Percentiles rank a stretch among this genome's conserved stretches.
These are phyloP conservation scores for Melampsora larici-populina DNA, from an alignment of 1,284 basidiomycete genomes.

Conservation along the genomic window DNA sequence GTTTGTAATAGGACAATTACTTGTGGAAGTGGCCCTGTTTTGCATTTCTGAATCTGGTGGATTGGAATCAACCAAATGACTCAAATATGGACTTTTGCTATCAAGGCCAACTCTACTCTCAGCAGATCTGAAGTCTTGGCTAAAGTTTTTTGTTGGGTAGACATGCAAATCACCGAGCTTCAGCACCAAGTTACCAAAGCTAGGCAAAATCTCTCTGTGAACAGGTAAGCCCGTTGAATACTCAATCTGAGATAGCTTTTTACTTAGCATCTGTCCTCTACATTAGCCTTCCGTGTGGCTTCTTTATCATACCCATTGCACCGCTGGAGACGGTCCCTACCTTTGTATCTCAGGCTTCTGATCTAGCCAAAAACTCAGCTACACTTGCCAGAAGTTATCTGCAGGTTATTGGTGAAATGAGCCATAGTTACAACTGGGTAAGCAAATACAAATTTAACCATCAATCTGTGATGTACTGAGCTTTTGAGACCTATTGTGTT, in stretches of 20 bases:
- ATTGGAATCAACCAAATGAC: conserved; percentile 40
- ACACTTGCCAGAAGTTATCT: background rate
- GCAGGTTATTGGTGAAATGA: background rate
- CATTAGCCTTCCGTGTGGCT: background rate
- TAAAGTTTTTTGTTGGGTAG: background rate
- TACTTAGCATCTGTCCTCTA: background rate
- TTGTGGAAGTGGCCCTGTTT: conserved; percentile 15
- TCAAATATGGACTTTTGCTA: conserved; percentile 35
- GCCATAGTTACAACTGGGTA: background rate
- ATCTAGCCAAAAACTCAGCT: background rate
- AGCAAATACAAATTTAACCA: background rate
- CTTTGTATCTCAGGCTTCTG: background rate
- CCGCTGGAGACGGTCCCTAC: background rate
- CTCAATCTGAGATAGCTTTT: background rate
- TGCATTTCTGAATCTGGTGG: conserved; percentile 35
- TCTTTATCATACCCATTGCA: background rate
- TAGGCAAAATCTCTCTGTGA: background rate
- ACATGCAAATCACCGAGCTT: background rate
- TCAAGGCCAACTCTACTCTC: conserved; percentile 1
- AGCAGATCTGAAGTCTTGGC: background rate
- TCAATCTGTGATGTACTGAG: background rate
- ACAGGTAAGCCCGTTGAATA: background rate
- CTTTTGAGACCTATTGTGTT: background rate
- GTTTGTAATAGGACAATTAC: conserved; percentile 13
- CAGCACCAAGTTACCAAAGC: background rate